phyloP scores from a whole-genome alignment of 2,329 filamentous ascomycete species.

The Chaetomiaceae sp. region DNA sequence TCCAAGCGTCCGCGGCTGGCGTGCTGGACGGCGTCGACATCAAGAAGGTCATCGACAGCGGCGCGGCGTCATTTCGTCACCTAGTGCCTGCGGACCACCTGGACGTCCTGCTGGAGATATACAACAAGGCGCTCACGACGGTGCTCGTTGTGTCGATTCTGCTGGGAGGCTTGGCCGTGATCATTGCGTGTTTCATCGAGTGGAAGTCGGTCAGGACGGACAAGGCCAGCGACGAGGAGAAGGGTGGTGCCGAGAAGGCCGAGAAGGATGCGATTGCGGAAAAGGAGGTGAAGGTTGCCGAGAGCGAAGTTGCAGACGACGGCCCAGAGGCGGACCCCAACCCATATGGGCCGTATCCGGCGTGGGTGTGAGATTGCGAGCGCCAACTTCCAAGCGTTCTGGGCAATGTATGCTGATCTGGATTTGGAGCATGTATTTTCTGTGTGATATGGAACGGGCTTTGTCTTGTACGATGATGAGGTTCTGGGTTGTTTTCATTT shows the following conservation, averaged over 20 bases:
- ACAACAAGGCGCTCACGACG: constrained; percentile 18
- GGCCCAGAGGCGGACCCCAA: too few species aligned
- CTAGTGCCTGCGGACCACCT: constrained; percentile 19
- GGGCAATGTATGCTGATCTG: too few species aligned
- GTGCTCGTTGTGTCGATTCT: constrained; percentile 20
- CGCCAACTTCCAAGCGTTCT: too few species aligned
- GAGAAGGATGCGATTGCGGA: neutral
- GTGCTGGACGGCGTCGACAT: constrained; percentile 20
- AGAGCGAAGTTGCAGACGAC: too few species aligned
- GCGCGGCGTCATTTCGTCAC: constrained; percentile 19
- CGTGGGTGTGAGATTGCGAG: too few species aligned
- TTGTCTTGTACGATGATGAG: too few species aligned
- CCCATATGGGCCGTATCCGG: too few species aligned
- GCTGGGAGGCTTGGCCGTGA: constrained; percentile 18
- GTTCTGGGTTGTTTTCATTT: too few species aligned
- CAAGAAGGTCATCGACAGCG: constrained; percentile 21
- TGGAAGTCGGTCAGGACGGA: constrained; percentile 21
- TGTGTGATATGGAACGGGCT: too few species aligned
- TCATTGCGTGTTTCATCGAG: constrained; percentile 22
- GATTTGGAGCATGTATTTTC: too few species aligned
- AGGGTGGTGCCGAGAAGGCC: neutral
- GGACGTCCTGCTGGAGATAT: constrained; percentile 19
- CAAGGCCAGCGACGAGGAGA: neutral
- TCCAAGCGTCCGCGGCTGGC: constrained; percentile 13
- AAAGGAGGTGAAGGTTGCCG: too few species aligned